Conservation (phyloP, 2,329 filamentous ascomycete genomes). For the Furcasterigmium sp. region DNA sequence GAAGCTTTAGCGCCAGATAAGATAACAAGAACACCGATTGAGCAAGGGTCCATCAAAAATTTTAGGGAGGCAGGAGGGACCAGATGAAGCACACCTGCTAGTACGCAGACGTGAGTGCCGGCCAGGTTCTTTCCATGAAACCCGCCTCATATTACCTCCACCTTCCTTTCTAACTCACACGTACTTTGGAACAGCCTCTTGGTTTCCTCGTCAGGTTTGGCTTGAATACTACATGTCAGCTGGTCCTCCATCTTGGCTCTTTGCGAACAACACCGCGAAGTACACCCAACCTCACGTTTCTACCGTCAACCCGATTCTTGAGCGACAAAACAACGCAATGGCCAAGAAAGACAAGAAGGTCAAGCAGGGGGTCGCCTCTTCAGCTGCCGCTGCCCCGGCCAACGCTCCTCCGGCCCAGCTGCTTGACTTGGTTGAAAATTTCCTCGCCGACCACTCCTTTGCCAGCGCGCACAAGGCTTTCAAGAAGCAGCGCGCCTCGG, state of each 20-base stretch:
- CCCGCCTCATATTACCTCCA: too few relatives aligned
- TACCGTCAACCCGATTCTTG: slow-evolving; percentile 4
- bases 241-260: slow-evolving; percentile 35
- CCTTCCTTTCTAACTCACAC: too few relatives aligned
- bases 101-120: too few relatives aligned
- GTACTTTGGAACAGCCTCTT: too few relatives aligned
- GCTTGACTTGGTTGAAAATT: slow-evolving; percentile 60
- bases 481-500: slow-evolving; percentile 54
- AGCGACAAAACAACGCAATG: slow-evolving; percentile 24
- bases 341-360: slow-evolving; percentile 7
- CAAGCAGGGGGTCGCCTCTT: slow-evolving; percentile 13
- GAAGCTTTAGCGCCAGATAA: slow-evolving; percentile 7
- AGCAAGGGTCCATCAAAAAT: slow-evolving; percentile 10
- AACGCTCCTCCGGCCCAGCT: slow-evolving; percentile 52
- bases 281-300: not conserved
- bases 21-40: slow-evolving; percentile 1
- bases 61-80: slow-evolving; percentile 4
- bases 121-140: too few relatives aligned
- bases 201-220: too few relatives aligned
- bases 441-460: slow-evolving; percentile 64
- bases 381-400: slow-evolving; percentile 13
- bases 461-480: slow-evolving; percentile 56
- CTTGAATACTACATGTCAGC: slow-evolving; percentile 30
- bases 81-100: too few relatives aligned
- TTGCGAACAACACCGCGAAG: slow-evolving; percentile 31